Percentiles rank a stretch among this genome's conserved stretches.
phyloP scores from a whole-genome alignment of 2,329 filamentous ascomycete species.

The Ophiobolus disseminans region DNA sequence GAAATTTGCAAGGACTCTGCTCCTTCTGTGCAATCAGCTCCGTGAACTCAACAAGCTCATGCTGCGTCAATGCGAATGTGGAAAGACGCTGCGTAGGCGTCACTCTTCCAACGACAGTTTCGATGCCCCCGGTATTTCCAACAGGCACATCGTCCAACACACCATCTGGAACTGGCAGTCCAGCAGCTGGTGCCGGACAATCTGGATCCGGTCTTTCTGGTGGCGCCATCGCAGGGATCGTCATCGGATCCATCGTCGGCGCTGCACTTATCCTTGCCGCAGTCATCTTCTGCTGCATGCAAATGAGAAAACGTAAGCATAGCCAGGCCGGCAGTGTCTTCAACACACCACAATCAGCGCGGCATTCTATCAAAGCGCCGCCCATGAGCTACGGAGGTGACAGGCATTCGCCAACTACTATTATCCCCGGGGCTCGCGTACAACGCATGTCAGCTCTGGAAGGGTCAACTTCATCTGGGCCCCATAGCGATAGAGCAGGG shows the following conservation, averaged over 20 bases:
- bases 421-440: slow-evolving; percentile 85
- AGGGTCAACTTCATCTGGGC: slow-evolving; percentile 64
- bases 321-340: slow-evolving; percentile 77
- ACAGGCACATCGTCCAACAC: slow-evolving; percentile 67
- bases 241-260: slow-evolving; percentile 79
- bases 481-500: slow-evolving; percentile 52
- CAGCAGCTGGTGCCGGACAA: slow-evolving; percentile 38
- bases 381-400: slow-evolving; percentile 54
- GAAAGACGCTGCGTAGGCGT: slow-evolving; percentile 76
- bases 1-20: slow-evolving; percentile 77
- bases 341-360: slow-evolving; percentile 82
- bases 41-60: slow-evolving; percentile 91
- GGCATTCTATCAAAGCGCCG: slow-evolving; percentile 27
- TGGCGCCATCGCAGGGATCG: slow-evolving; percentile 90
- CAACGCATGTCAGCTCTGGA: slow-evolving; percentile 96
- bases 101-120: slow-evolving; percentile 74
- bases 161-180: slow-evolving; percentile 41
- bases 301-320: slow-evolving; percentile 61
- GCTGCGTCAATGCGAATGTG: slow-evolving; percentile 84
- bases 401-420: slow-evolving; percentile 47
- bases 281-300: slow-evolving; percentile 65
- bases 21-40: slow-evolving; percentile 84
- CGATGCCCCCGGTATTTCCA: slow-evolving; percentile 64
- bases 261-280: slow-evolving; percentile 72
- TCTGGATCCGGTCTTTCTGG: slow-evolving; percentile 67